Evolutionary conservation across 2,329 filamentous ascomycete genomes (phyloP).

Genomic region (Sclerotinia minor): DNA sequence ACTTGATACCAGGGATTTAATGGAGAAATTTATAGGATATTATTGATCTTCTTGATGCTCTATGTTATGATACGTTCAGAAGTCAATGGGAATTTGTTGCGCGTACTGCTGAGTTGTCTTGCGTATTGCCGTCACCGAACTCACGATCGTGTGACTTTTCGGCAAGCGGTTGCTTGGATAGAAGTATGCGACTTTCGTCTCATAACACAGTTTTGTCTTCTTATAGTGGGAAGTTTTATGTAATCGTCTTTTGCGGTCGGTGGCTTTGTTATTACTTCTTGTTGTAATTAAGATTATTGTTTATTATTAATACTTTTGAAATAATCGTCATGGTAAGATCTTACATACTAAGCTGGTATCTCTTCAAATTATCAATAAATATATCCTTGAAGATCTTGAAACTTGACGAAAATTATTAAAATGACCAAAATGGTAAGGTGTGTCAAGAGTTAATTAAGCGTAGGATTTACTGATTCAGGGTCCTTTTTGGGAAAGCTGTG

Average conservation of each 20-base stretch:
- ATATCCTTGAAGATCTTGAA: no score
- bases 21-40: not conserved
- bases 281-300: no score
- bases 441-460: no score
- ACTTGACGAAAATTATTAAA: no score
- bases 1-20: conserved; percentile 22
- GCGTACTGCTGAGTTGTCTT: no score
- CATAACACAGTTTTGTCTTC: not conserved
- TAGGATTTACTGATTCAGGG: no score
- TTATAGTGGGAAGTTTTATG: not conserved
- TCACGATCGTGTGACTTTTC: not conserved
- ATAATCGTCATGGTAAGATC: no score
- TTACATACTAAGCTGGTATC: no score
- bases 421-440: no score
- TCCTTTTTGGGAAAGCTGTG: no score
- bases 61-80: not conserved
- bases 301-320: no score
- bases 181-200: not conserved
- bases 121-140: not conserved
- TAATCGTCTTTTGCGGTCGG: not conserved
- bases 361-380: no score
- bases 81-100: not conserved
- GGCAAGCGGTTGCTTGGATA: not conserved
- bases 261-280: not conserved
- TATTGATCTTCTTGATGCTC: not conserved